These are phyloP conservation scores for Chionographis japonica DNA, from an alignment of 106 monocot species.

Conservation along the genomic window DNA sequence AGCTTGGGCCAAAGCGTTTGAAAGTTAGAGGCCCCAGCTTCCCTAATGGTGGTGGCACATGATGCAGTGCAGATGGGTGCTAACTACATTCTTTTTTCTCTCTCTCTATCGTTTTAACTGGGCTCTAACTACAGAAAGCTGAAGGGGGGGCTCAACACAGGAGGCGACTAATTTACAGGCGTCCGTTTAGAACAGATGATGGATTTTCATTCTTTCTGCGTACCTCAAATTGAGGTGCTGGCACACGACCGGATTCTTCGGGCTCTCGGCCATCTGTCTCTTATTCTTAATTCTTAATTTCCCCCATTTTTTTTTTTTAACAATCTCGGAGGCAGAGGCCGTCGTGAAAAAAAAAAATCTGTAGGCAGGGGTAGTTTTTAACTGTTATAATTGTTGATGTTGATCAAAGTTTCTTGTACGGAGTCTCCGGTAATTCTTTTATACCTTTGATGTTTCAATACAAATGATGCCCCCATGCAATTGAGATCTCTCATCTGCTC, in stretches of 20 bases:
- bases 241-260: conserved; percentile 9
- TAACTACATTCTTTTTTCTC: conserved; percentile 14
- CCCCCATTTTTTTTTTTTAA: no score
- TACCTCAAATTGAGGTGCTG: conserved; percentile 19
- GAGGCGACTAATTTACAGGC: background rate
- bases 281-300: no score
- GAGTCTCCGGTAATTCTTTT: no score
- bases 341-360: no score
- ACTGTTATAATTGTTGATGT: no score
- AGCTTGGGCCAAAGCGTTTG: conserved; percentile 21
- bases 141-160: background rate
- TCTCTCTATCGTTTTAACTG: conserved; percentile 2
- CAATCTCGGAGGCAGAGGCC: no score
- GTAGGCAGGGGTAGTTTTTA: no score
- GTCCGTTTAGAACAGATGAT: conserved; percentile 6
- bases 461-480: no score
- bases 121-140: conserved; percentile 24
- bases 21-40: conserved; percentile 20
- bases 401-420: no score
- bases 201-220: conserved; percentile 25
- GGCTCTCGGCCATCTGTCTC: background rate
- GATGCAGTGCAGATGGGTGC: conserved; percentile 4
- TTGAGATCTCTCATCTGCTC: no score
- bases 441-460: no score
- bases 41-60: background rate